phyloP scores from a whole-genome alignment of 2,329 filamentous ascomycete species.

The Aspergillus hiratsukae region DNA sequence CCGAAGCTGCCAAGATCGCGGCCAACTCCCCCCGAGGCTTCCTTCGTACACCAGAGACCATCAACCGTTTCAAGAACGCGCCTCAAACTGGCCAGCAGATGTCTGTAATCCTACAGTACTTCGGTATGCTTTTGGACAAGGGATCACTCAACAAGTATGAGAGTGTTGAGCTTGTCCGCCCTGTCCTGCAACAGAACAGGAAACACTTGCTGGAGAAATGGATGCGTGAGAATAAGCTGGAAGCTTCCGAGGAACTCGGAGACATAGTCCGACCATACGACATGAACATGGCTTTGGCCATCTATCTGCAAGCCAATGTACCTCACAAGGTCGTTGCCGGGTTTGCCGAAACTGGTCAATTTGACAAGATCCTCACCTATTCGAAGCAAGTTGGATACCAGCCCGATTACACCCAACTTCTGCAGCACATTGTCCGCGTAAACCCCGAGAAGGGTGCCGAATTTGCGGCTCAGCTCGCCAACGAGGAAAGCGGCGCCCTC shows the following conservation, averaged over 20 bases:
- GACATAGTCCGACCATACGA: constrained; percentile 90
- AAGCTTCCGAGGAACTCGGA: constrained; percentile 93
- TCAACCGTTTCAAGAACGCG: constrained; percentile 89
- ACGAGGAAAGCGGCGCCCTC: constrained; percentile 78
- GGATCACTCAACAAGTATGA: constrained; percentile 88
- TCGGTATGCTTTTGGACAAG: constrained; percentile 95
- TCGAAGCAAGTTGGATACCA: constrained; percentile 78
- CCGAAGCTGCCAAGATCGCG: constrained; percentile 89
- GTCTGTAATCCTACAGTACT: constrained; percentile 94
- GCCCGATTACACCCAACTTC: constrained; percentile 88
- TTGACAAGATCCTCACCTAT: constrained; percentile 94
- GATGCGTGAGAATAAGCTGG: constrained; percentile 92
- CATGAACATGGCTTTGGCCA: constrained; percentile 75
- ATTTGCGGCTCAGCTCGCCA: constrained; percentile 88
- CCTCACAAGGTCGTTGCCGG: constrained; percentile 92
- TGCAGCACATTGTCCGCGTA: constrained; percentile 86
- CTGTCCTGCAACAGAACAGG: constrained; percentile 86
- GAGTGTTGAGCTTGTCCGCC: constrained; percentile 86
- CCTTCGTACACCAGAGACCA: constrained; percentile 87
- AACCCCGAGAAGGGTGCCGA: constrained; percentile 93
- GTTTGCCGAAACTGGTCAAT: constrained; percentile 92
- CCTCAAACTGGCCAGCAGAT: constrained; percentile 70
- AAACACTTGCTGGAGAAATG: constrained; percentile 98
- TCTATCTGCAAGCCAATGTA: constrained; percentile 87
- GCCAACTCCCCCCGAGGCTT: constrained; percentile 96